Percentiles rank a stretch among this genome's conserved stretches.
Conservation (phyloP, 257 asterid genomes). For the Solanum lycopersicoides region DNA sequence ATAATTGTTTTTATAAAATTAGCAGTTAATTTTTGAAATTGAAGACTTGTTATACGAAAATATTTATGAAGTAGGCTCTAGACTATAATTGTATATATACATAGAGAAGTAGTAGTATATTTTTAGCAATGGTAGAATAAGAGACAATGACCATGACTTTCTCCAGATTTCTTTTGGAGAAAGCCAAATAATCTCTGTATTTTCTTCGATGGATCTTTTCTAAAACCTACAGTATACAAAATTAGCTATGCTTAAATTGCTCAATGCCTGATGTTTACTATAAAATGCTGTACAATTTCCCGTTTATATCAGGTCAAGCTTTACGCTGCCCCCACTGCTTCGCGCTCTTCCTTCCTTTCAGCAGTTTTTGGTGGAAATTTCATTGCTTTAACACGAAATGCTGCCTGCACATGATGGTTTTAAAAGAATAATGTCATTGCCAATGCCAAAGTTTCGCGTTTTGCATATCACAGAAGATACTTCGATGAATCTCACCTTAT, state of each 20-base stretch:
- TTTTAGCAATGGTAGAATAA: background rate
- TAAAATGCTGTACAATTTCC: slow-evolving; percentile 35
- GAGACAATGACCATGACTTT: background rate
- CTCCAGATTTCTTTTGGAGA: background rate
- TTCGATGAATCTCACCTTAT: slow-evolving; percentile 21
- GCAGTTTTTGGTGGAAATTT: slow-evolving; percentile 28
- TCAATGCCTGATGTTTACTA: slow-evolving; percentile 14
- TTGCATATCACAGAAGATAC: background rate
- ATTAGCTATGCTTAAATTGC: slow-evolving; percentile 14
- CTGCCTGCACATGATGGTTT: slow-evolving; percentile 19
- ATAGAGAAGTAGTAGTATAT: background rate
- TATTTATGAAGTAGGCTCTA: background rate
- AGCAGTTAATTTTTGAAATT: background rate
- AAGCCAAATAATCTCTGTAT: background rate
- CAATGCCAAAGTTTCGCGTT: background rate
- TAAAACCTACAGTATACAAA: slow-evolving; percentile 13
- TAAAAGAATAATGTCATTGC: background rate
- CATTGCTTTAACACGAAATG: slow-evolving; percentile 67
- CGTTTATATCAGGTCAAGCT: background rate
- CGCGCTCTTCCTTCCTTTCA: slow-evolving; percentile 8
- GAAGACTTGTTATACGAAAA: background rate
- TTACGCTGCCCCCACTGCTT: slow-evolving; percentile 28
- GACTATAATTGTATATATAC: background rate
- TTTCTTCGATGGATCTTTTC: background rate
- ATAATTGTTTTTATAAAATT: background rate